These are phyloP conservation scores for Aspergillus olivimuriae DNA, from an alignment of 495 filamentous ascomycete genomes.

Conservation along the genomic window DNA sequence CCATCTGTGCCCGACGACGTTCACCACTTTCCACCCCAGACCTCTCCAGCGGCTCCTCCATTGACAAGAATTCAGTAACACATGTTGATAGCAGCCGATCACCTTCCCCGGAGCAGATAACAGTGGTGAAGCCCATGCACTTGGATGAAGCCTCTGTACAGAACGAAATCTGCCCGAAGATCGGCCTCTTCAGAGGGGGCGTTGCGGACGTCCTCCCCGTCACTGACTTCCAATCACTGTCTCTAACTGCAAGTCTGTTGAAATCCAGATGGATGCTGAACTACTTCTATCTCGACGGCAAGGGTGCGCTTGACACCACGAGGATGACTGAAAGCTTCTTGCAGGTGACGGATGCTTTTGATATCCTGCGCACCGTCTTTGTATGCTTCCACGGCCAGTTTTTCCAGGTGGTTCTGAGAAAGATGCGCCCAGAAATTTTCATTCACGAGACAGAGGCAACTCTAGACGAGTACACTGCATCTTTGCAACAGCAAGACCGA, in stretches of 20 bases:
- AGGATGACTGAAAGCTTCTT: slow-evolving; percentile 41
- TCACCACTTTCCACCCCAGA: background rate
- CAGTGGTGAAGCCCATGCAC: slow-evolving; percentile 31
- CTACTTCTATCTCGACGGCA: slow-evolving; percentile 52
- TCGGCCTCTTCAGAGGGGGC: slow-evolving; percentile 49
- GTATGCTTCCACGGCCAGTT: slow-evolving; percentile 49
- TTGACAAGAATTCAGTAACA: slow-evolving; percentile 11
- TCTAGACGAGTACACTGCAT: slow-evolving; percentile 43
- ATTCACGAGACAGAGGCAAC: slow-evolving; percentile 49
- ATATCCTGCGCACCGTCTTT: slow-evolving; percentile 67
- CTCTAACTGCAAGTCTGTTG: slow-evolving; percentile 52
- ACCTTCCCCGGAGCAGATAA: slow-evolving; percentile 38
- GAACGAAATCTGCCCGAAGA: slow-evolving; percentile 45
- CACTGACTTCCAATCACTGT: slow-evolving; percentile 59
- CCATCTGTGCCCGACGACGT: slow-evolving; percentile 14
- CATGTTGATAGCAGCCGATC: slow-evolving; percentile 1
- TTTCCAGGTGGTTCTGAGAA: slow-evolving; percentile 56
- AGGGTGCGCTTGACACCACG: slow-evolving; percentile 38
- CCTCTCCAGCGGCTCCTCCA: slow-evolving; percentile 2
- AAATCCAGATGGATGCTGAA: slow-evolving; percentile 48
- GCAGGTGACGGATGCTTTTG: slow-evolving; percentile 47
- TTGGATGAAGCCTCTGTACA: slow-evolving; percentile 38
- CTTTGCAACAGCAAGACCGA: slow-evolving; percentile 41
- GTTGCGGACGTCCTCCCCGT: slow-evolving; percentile 54
- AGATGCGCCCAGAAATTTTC: slow-evolving; percentile 44